Base-by-base conservation (phyloP, 345 rosid species). In the Populus deltoides region DNA sequence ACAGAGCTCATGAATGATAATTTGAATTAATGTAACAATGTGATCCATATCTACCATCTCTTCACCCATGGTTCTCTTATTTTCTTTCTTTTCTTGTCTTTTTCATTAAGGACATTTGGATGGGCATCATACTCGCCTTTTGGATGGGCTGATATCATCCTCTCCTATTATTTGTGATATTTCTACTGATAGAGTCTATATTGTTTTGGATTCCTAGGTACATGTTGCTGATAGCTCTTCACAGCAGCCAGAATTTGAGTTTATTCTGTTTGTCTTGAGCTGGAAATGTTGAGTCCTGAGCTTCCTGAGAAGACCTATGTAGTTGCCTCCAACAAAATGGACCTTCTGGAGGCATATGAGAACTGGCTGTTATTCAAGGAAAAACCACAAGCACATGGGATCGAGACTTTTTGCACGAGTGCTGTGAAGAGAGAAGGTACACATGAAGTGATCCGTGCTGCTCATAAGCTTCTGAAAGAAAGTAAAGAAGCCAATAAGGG, bases 181-280 rank as follows among this genome's bases (percentile, higher is more conserved):
- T 69, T 68, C 67, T 22, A 67, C 27, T 77, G 59, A 73, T 8
- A 3, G 16, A 71, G n/a, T 71, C 20, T n/a, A 68, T 68, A 15
- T 31, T 25, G 7, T 77, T 43, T 70, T 35, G 79, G 69, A 82
- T 77, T 43, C 72, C 53, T 77, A 96, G 97, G 90, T 93, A 43
- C 99, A 93, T 89, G 90, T 96, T 29, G 90, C 93, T 70, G 98
- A 96, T 90, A 97, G 97, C 72, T 93, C 97, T 33, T 82, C 91
- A 66, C 88, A 81, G 65, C 95, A 96, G 83, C 93, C 97, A 76
- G 97, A 91, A 72, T 80, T 90, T 71, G 99, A 96, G 85, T 92
- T 90, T 80, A 92, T 85, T 97, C 94, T 51, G 90, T 96, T 82
- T 94, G 97, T 68, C 97, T 96, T 5, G 99, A 96, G 86, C 88